Evolutionary conservation across 2,329 filamentous ascomycete genomes (phyloP), one percentile per base, ranked within the genome.

Genomic region (Calonectria henricotiae): DNA sequence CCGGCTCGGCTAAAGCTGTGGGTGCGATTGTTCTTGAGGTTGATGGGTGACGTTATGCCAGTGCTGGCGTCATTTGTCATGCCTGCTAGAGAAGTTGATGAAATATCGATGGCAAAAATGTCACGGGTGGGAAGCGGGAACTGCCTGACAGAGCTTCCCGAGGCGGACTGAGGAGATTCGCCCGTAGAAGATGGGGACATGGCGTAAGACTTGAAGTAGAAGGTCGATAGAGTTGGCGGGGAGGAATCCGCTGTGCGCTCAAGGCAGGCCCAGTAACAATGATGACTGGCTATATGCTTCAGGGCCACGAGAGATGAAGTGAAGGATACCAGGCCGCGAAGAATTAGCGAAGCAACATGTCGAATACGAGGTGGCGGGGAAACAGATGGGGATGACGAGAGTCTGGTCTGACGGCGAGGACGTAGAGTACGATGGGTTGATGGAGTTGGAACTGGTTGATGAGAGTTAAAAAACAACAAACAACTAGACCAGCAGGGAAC

Each of bases 131-230:
- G 83, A 62, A 87, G 74, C n/a, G 84, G 82, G 71, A 85, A 88
- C 35, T 81, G 81, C 73, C 84, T 83, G 70, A 82, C 79, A 39
- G 81, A 81, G 60, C 80, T 81, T 62, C 79, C 80, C 37, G 79
- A 79, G 54, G 78, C 79, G 69, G 86, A 86, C 70, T 81, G 83
- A 74, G 86, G 86, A 72, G 87, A 89, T 80, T 87, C 86, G 78
- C 84, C 85, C 74, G 85, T 87, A 76, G 86, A 88, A 43, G 86
- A 88, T 77, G 86, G 86, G 80, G 86, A 84, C 86, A 88, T 88
- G 78, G 80, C 82, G 76, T 78, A 75, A 61, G 73, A 71, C 43
- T 35, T 74, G 77, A 65, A 73, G 69, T 62, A 74, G 67, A 55
- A 74, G 71, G 39, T 73, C 65, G 58, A 71, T 74, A 69, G 66